phyloP scores from a whole-genome alignment of 345 rosid species.

The Lagerstroemia speciosa region DNA sequence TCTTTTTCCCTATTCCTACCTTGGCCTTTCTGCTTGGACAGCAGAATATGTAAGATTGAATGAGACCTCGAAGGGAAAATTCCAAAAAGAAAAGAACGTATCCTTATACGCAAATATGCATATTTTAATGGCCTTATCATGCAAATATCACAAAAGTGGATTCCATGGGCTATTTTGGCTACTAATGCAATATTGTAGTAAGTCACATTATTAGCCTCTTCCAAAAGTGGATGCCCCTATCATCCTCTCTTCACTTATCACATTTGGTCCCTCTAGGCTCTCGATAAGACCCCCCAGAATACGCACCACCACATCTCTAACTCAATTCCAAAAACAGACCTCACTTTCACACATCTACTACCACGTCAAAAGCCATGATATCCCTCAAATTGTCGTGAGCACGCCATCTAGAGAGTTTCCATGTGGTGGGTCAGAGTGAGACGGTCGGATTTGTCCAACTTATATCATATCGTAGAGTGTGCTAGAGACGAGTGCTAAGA shows the following conservation, averaged over 20 bases:
- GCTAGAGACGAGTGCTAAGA: no score
- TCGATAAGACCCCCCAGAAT: slow-evolving; percentile 18
- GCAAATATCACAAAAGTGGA: background rate
- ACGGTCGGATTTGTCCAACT: no score
- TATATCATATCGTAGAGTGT: no score
- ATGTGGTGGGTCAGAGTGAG: no score
- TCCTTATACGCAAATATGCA: slow-evolving; percentile 16
- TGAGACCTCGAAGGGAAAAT: background rate
- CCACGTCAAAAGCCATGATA: no score
- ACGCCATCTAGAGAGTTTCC: no score
- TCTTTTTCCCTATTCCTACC: no score
- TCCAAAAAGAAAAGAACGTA: background rate
- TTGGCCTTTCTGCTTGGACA: no score
- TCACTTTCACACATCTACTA: no score
- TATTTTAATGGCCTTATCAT: slow-evolving; percentile 13
- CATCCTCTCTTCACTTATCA: slow-evolving; percentile 20
- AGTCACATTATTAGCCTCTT: background rate
- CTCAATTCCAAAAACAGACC: background rate
- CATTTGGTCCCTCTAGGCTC: slow-evolving; percentile 6
- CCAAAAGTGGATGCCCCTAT: slow-evolving; percentile 20
- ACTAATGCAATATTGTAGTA: no score
- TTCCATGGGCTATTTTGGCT: background rate
- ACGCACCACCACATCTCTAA: background rate
- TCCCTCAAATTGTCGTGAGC: no score
- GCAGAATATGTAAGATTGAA: no score